Evolutionary conservation across 2,329 filamentous ascomycete species (phyloP).

Genomic region (Pezicula neosporulosa): DNA sequence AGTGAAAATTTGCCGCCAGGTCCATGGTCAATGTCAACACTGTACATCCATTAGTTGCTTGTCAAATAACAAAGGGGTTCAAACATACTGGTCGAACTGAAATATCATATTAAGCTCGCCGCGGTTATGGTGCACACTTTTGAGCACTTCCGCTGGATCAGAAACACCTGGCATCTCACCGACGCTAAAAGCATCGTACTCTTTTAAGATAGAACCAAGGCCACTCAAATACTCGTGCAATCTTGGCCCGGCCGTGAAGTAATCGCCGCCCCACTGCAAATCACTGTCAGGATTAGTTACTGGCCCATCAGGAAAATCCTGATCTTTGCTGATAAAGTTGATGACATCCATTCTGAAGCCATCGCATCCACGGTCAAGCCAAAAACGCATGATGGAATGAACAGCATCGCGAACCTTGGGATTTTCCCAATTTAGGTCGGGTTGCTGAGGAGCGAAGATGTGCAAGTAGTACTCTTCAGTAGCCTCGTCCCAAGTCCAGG

Average conservation of each 20-base stretch:
- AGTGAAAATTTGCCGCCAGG: slow-evolving; percentile 38
- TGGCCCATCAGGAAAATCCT: slow-evolving; percentile 51
- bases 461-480: slow-evolving; percentile 53
- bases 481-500: slow-evolving; percentile 49
- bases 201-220: slow-evolving; percentile 40
- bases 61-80: background rate
- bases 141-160: slow-evolving; percentile 45
- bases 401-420: slow-evolving; percentile 62
- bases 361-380: slow-evolving; percentile 61
- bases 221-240: slow-evolving; percentile 49
- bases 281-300: slow-evolving; percentile 34
- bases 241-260: slow-evolving; percentile 53
- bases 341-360: slow-evolving; percentile 65
- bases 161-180: slow-evolving; percentile 44
- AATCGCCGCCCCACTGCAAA: slow-evolving; percentile 47
- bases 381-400: slow-evolving; percentile 69
- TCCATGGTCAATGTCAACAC: slow-evolving; percentile 48
- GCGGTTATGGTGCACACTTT: slow-evolving; percentile 50
- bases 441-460: slow-evolving; percentile 67
- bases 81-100: slow-evolving; percentile 58
- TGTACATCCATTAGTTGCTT: slow-evolving; percentile 16
- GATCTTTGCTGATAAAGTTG: slow-evolving; percentile 62
- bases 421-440: slow-evolving; percentile 77
- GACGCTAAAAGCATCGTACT: slow-evolving; percentile 50
- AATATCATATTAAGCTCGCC: slow-evolving; percentile 70